These are phyloP conservation scores for Kitagawia praeruptora DNA, from an alignment of 129 eudicot species.

Conservation along the genomic window DNA sequence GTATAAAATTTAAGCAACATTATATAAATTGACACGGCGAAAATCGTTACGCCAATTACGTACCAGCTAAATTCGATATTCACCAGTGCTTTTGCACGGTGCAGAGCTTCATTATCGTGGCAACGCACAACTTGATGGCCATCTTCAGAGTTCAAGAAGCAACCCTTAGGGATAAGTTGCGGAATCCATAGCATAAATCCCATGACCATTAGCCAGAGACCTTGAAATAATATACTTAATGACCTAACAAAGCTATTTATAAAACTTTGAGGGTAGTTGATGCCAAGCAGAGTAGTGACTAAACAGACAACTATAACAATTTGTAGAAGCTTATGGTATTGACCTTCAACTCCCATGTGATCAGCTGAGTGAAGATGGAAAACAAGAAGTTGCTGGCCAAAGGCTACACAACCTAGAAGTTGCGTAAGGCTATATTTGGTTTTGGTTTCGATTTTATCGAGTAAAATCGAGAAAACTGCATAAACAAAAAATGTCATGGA, in stretches of 20 bases:
- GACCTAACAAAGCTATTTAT: conserved; percentile 57
- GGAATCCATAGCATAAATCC: conserved; percentile 88
- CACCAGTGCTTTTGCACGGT: conserved; percentile 74
- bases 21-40: conserved; percentile 41
- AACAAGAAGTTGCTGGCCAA: conserved; percentile 75
- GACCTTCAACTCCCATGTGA: conserved; percentile 97
- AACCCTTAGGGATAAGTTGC: conserved; percentile 63
- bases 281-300: conserved; percentile 52
- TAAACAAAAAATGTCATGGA: conserved; percentile 53
- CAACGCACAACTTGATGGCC: conserved; percentile 82
- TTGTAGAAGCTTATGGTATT: conserved; percentile 82
- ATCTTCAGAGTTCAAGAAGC: conserved; percentile 71
- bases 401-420: conserved; percentile 49
- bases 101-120: conserved; percentile 42
- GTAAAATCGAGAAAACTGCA: conserved; percentile 45
- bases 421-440: conserved; percentile 42
- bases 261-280: conserved; percentile 44
- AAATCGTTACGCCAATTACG: conserved; percentile 39
- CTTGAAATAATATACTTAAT: conserved; percentile 56
- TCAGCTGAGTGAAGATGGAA: conserved; percentile 93
- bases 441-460: conserved; percentile 48
- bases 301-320: conserved; percentile 40
- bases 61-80: conserved; percentile 87
- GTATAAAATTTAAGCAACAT: conserved; percentile 32
- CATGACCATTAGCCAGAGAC: conserved; percentile 88